Conservation (phyloP, 192 early-diverging fungal genomes). For the Coemansia sp. region DNA sequence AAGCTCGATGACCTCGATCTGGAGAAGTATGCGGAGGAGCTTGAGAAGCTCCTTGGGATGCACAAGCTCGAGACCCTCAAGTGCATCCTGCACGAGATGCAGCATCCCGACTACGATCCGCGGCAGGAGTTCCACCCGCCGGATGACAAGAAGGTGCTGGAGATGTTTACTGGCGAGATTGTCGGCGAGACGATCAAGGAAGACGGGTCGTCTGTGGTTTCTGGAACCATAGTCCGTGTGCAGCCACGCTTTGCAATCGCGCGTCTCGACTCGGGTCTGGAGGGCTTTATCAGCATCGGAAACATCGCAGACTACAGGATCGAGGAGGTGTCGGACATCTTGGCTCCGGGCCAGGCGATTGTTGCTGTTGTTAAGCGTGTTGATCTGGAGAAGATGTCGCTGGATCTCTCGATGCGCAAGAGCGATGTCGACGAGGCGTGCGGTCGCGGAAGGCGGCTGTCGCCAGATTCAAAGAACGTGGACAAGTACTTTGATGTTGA, state of each 20-base stretch:
- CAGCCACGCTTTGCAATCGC: constrained; percentile 76
- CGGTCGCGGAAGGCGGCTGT: constrained; percentile 36
- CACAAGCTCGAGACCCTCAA: constrained; percentile 81
- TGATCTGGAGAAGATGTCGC: constrained; percentile 73
- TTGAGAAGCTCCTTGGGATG: constrained; percentile 70
- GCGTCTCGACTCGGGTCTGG: constrained; percentile 77
- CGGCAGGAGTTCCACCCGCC: constrained; percentile 65
- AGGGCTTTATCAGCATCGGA: constrained; percentile 75
- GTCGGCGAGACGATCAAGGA: constrained; percentile 64
- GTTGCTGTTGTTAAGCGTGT: constrained; percentile 77
- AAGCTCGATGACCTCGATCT: constrained; percentile 84
- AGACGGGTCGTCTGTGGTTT: constrained; percentile 65
- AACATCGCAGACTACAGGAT: constrained; percentile 62
- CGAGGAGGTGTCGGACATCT: constrained; percentile 59
- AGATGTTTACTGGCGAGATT: constrained; percentile 85
- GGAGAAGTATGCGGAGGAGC: constrained; percentile 87
- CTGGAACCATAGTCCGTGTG: constrained; percentile 68
- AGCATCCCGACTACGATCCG: constrained; percentile 76
- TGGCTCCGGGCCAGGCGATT: constrained; percentile 69
- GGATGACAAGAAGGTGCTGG: constrained; percentile 63
- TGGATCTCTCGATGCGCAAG: constrained; percentile 73
- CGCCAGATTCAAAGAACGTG: constrained; percentile 30
- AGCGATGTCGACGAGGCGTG: constrained; percentile 56
- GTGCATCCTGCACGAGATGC: constrained; percentile 87
- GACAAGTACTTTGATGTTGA: constrained; percentile 68